Evolutionary conservation across 495 filamentous ascomycete genomes (phyloP), one percentile per base, ranked within the genome.

Genomic region (Aspergillus steynii): DNA sequence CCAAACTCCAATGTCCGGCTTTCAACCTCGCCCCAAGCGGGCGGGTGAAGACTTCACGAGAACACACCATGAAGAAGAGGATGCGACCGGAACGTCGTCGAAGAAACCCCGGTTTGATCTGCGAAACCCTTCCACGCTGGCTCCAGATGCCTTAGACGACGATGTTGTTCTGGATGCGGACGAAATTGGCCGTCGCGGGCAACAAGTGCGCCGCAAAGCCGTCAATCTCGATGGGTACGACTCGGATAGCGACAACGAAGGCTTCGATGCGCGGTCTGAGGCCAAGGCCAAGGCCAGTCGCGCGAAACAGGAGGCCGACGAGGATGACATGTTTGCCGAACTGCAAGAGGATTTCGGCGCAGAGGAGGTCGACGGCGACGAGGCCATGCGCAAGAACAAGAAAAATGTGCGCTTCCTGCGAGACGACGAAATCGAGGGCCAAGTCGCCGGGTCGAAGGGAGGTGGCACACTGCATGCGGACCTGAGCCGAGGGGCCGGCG

Each of bases 211-310:
- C 67, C 92, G 95, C 58, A 90, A 91, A 65, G 95, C 93, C 2
- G 87, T 99, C 34, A 96, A 97, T 62, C 86, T 99, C 31, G 95
- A 98, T 67, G 95, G 96, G 3, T 98, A 98, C 76, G 94, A 97
- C 56, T 94, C 88, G 0, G 95, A 99, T 73, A 95, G 90, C 32
- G 93, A 94, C 8, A 93, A 93, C 58, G 95, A 98, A 64, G 92
- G 90, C 26, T 96, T 96, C 72, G 83, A 92, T 60, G 88, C 81
- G 45, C 80, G 88, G 31, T 86, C 84, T 0, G 85, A 88, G 52
- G 82, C 79, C 12, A 82, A 84, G 59, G 81, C 82, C 10, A 82
- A 85, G 64, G 70, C 68, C 25, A 80, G 76, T 42, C 79, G 80
- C 61, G 71, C 78, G 27, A 77, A 79, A 46, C 64, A 78, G 26